These are phyloP conservation scores for Alloteropsis angusta DNA, from an alignment of 202 grass and related monocot genomes.

Conservation along the genomic window DNA sequence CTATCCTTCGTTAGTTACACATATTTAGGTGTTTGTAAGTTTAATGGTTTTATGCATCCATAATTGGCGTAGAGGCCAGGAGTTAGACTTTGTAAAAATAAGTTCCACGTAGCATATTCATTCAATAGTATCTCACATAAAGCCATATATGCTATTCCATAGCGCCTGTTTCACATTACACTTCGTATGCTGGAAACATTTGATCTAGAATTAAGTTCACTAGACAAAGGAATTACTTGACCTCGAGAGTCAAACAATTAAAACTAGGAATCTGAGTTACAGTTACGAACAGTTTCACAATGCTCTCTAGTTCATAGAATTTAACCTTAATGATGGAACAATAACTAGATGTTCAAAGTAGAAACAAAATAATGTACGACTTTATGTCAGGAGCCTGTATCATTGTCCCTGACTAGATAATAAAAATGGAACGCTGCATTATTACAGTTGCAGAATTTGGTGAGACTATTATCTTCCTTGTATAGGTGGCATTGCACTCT, in stretches of 20 bases:
- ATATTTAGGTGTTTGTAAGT: no score
- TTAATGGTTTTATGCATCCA: no score
- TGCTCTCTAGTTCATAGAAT: conserved; percentile 26
- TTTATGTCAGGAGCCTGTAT: conserved; percentile 23
- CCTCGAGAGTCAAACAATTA: neutral
- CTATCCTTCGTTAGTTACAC: neutral
- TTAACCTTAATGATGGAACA: conserved; percentile 30
- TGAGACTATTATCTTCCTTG: conserved; percentile 49
- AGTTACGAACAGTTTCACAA: conserved; percentile 30
- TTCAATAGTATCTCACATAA: neutral
- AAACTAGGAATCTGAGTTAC: conserved; percentile 21
- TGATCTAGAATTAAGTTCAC: neutral
- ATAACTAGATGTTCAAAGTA: conserved; percentile 30
- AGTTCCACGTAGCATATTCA: neutral
- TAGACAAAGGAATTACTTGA: neutral
- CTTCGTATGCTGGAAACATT: neutral
- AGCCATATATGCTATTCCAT: neutral
- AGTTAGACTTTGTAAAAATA: no score
- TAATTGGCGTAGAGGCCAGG: no score
- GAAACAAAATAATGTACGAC: conserved; percentile 7
- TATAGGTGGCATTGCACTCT: conserved; percentile 28
- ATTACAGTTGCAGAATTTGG: conserved; percentile 15
- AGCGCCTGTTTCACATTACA: neutral
- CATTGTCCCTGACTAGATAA: conserved; percentile 1
- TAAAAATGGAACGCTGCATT: conserved; percentile 17